Base-by-base conservation (phyloP, 345 rosid species). In the Euphorbia pulcherrima region DNA sequence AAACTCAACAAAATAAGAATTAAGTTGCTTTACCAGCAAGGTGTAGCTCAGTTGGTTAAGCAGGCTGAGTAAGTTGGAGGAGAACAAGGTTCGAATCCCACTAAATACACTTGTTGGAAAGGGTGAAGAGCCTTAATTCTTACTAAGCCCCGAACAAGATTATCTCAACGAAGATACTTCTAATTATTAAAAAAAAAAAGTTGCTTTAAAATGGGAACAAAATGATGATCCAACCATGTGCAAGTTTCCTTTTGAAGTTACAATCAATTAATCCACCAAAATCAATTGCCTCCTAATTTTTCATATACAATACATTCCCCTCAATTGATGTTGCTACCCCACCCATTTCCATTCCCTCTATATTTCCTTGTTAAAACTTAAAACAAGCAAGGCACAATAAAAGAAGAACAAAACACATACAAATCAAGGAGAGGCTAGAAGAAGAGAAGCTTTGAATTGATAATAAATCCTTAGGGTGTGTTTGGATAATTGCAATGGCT, bases 131-230 rank as follows among this genome's bases (percentile, higher is more conserved):
- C n/a, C n/a, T n/a, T n/a, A n/a, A n/a, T n/a, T n/a, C n/a, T n/a
- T n/a, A n/a, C n/a, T n/a, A n/a, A n/a, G n/a, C n/a, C n/a, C n/a
- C n/a, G n/a, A n/a, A n/a, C n/a, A n/a, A n/a, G n/a, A n/a, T n/a
- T n/a, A n/a, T n/a, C n/a, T n/a, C n/a, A n/a, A n/a, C n/a, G n/a
- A n/a, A n/a, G n/a, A n/a, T n/a, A n/a, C n/a, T n/a, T n/a, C n/a
- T n/a, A n/a, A n/a, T n/a, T n/a, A n/a, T n/a, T n/a, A n/a, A n/a
- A n/a, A n/a, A n/a, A n/a, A 41, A 41, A 6, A 29, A 68, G 56
- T 72, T 78, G 80, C 84, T 81, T 81, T 27, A 51, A 56, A 64
- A 40, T 67, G 17, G 80, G 57, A 82, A 65, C 54, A 68, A 72
- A 73, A 81, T 64, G 73, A 74, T 70, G 14, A 65, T 48, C 60